Percentiles rank a stretch among this genome's conserved stretches.
These are phyloP conservation scores for Bryoglossum gracile DNA, from an alignment of 495 filamentous ascomycete genomes.

Conservation along the genomic window DNA sequence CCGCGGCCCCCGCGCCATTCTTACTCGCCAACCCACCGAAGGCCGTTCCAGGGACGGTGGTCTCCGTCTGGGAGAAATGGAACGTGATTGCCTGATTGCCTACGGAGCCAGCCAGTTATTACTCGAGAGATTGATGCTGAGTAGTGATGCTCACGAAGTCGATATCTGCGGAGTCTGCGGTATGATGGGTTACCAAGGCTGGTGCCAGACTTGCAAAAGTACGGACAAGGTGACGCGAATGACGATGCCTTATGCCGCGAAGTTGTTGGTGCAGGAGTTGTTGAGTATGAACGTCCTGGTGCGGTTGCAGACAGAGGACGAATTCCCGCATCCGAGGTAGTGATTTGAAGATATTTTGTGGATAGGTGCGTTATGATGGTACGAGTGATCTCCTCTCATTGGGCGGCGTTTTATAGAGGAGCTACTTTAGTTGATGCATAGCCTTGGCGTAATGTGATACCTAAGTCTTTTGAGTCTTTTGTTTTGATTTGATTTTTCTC, in stretches of 20 bases:
- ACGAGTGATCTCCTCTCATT: too few species aligned
- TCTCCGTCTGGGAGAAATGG: slow-evolving; percentile 95
- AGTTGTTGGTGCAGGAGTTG: slow-evolving; percentile 92
- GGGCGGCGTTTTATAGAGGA: too few species aligned
- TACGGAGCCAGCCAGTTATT: slow-evolving; percentile 91
- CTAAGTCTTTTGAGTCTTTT: too few species aligned
- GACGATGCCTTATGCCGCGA: slow-evolving; percentile 98
- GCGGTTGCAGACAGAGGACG: slow-evolving; percentile 76
- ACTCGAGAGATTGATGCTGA: slow-evolving; percentile 90
- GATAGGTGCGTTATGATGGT: too few species aligned
- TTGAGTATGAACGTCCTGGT: slow-evolving; percentile 96
- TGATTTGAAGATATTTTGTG: too few species aligned
- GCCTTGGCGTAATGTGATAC: too few species aligned
- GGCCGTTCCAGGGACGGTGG: slow-evolving; percentile 89
- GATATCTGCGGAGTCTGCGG: slow-evolving; percentile 92
- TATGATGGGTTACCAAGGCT: slow-evolving; percentile 88
- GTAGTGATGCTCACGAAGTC: slow-evolving; percentile 79
- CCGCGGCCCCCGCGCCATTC: slow-evolving; percentile 78
- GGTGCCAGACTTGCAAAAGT: slow-evolving; percentile 84
- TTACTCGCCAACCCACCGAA: slow-evolving; percentile 95
- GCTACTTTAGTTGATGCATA: too few species aligned
- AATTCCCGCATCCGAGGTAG: slow-evolving; percentile 55
- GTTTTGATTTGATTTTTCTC: too few species aligned
- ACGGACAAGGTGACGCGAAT: slow-evolving; percentile 75
- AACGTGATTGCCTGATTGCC: slow-evolving; percentile 93